Percentiles rank a stretch among this genome's conserved stretches.
These are phyloP conservation scores for Bipolaris sorokiniana DNA, from an alignment of 2,329 filamentous ascomycete species.

Conservation along the genomic window DNA sequence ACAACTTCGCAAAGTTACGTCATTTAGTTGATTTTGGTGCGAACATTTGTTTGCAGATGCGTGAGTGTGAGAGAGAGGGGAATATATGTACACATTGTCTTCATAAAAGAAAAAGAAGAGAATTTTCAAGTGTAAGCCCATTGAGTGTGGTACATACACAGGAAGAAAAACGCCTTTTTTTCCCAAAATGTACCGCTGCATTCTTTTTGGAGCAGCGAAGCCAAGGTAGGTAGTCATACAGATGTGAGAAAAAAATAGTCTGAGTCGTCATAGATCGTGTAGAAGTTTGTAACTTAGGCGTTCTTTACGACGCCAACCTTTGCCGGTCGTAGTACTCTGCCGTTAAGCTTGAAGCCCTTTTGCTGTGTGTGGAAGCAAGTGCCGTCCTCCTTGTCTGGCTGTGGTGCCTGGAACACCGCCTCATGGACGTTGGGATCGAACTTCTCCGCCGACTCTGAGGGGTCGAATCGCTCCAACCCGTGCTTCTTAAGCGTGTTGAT, in stretches of 20 bases:
- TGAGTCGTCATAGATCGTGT: neutral
- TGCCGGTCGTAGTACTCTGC: slow-evolving; percentile 83
- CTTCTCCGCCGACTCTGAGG: slow-evolving; percentile 72
- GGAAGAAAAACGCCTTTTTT: slow-evolving; percentile 27
- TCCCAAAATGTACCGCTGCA: slow-evolving; percentile 20
- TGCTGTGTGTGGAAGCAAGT: slow-evolving; percentile 91
- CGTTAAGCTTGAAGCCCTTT: slow-evolving; percentile 95
- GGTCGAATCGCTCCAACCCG: slow-evolving; percentile 87
- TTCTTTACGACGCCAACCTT: slow-evolving; percentile 98
- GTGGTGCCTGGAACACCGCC: slow-evolving; percentile 91
- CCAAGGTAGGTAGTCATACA: slow-evolving; percentile 32
- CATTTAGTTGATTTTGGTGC: slow-evolving; percentile 3
- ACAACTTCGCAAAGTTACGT: slow-evolving; percentile 18
- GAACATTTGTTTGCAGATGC: slow-evolving; percentile 20
- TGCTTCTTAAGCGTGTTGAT: slow-evolving; percentile 91
- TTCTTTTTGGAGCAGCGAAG: slow-evolving; percentile 11
- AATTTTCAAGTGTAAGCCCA: neutral
- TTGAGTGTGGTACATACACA: slow-evolving; percentile 8
- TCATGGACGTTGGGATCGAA: slow-evolving; percentile 98
- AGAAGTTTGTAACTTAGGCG: slow-evolving; percentile 44
- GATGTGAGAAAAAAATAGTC: slow-evolving; percentile 10
- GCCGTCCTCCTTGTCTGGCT: slow-evolving; percentile 86
- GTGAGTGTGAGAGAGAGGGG: slow-evolving; percentile 41
- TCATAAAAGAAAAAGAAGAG: neutral
- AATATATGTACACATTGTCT: slow-evolving; percentile 38